Percentiles rank a stretch among this genome's conserved stretches.
Evolutionary conservation across 116 monocot genomes (phyloP).

Genomic region (Cymodocea nodosa): DNA sequence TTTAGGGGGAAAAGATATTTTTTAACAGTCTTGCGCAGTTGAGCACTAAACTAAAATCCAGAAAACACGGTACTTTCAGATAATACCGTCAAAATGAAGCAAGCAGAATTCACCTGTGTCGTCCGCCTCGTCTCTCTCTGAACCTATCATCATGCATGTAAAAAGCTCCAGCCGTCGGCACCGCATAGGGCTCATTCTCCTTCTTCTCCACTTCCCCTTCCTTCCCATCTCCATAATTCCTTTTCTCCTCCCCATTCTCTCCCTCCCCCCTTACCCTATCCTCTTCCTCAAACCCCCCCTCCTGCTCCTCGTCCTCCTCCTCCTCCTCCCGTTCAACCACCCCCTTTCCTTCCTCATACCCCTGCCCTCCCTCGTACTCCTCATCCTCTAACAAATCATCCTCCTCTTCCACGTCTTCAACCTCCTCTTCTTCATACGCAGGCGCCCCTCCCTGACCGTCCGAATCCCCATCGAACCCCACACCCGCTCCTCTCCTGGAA

Average conservation of each 20-base stretch:
- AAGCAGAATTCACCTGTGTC: constrained; percentile 41
- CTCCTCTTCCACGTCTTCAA: constrained; percentile 14
- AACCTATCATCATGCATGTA: constrained; percentile 99
- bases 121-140: constrained; percentile 46
- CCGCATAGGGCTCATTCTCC: constrained; percentile 75
- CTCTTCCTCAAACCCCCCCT: constrained; percentile 1
- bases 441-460: constrained; percentile 63
- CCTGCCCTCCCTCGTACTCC: neutral
- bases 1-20: too few relatives aligned
- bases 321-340: constrained; percentile 3
- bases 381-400: constrained; percentile 1
- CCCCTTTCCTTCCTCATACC: neutral
- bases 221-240: constrained; percentile 4
- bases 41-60: too few relatives aligned
- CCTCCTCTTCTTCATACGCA: constrained; percentile 61
- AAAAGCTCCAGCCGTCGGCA: constrained; percentile 85
- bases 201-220: constrained; percentile 55
- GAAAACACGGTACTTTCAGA: neutral
- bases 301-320: constrained; percentile 2
- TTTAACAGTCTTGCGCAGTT: too few relatives aligned
- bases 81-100: neutral
- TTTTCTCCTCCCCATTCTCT: constrained; percentile 1
- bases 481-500: constrained; percentile 5
- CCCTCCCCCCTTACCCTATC: constrained; percentile 1
- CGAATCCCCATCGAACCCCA: constrained; percentile 49